A percentile compares a stretch with the other conserved stretches of the same genome.
phyloP scores from a whole-genome alignment of 768 basidiomycete genomes.

The Mycena rosella region DNA sequence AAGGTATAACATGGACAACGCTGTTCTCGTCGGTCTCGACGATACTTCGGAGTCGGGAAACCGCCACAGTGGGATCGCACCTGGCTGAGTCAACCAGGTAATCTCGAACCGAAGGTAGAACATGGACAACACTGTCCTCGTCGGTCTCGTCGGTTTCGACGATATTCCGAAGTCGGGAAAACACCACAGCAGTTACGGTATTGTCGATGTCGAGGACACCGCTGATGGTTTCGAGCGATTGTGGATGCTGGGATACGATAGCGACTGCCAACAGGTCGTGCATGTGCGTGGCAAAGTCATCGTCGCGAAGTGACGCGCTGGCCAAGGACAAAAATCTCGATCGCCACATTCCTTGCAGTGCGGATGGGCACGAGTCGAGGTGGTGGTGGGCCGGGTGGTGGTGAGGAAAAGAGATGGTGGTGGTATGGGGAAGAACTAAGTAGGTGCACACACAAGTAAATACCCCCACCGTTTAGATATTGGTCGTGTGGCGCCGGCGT shows the following conservation, averaged over 20 bases:
- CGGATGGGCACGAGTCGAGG: too few species aligned
- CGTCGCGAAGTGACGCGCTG: not conserved
- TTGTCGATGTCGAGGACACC: not conserved
- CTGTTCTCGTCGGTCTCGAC: not conserved
- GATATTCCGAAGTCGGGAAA: not conserved
- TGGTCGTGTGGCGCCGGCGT: too few species aligned
- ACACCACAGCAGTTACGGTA: not conserved
- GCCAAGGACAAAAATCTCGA: too few species aligned
- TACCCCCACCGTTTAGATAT: too few species aligned
- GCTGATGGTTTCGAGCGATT: not conserved
- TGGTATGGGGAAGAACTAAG: too few species aligned
- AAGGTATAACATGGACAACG: not conserved
- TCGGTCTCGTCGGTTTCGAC: not conserved
- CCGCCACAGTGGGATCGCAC: not conserved
- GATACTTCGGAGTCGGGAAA: too few species aligned
- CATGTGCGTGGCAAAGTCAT: conserved; percentile 7
- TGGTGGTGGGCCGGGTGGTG: too few species aligned
- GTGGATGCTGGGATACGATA: not conserved
- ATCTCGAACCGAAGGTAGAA: conserved; percentile 12
- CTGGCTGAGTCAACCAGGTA: conserved; percentile 7
- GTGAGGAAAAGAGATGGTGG: too few species aligned
- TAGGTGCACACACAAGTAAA: too few species aligned
- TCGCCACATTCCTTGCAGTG: too few species aligned
- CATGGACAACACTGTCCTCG: not conserved
- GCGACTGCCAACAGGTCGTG: not conserved